Conservation (phyloP, 805 yeast genomes). For the Martiniozyma abietophila region DNA sequence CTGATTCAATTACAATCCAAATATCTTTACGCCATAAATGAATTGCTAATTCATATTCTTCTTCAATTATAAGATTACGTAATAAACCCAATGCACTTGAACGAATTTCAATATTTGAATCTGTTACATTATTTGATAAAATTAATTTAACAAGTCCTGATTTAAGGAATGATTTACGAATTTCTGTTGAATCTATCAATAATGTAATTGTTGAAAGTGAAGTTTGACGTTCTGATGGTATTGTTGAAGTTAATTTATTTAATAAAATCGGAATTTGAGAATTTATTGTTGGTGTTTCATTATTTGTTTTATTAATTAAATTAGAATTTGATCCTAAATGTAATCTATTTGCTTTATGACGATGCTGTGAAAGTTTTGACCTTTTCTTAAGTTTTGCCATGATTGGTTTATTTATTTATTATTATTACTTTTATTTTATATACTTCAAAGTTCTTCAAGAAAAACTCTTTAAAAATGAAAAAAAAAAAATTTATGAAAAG, state of each 20-base stretch:
- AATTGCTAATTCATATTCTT: constrained; percentile 75
- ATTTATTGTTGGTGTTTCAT: too few species aligned
- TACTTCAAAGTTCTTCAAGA: not conserved
- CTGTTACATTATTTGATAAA: constrained; percentile 21
- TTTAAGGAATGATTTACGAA: constrained; percentile 57
- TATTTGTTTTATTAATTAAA: not conserved
- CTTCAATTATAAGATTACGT: constrained; percentile 73
- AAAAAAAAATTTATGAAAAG: not conserved
- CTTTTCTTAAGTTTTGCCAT: constrained; percentile 76
- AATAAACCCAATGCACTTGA: constrained; percentile 57
- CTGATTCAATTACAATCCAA: constrained; percentile 49
- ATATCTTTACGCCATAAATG: constrained; percentile 72
- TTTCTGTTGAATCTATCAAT: constrained; percentile 22
- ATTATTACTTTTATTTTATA: not conserved
- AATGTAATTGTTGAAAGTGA: constrained; percentile 1
- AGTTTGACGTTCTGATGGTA: not conserved
- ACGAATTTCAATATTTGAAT: constrained; percentile 3
- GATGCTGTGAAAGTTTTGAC: constrained; percentile 37
- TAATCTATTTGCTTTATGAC: constrained; percentile 13
- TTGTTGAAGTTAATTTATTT: constrained; percentile 32
- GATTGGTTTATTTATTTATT: not conserved
- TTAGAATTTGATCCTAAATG: not conserved
- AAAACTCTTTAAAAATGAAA: not conserved
- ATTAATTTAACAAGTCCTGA: constrained; percentile 61
- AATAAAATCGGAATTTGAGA: constrained; percentile 3